Base-by-base conservation (phyloP, 352 stramenopile genomes). In the Achlya hypogyna region DNA sequence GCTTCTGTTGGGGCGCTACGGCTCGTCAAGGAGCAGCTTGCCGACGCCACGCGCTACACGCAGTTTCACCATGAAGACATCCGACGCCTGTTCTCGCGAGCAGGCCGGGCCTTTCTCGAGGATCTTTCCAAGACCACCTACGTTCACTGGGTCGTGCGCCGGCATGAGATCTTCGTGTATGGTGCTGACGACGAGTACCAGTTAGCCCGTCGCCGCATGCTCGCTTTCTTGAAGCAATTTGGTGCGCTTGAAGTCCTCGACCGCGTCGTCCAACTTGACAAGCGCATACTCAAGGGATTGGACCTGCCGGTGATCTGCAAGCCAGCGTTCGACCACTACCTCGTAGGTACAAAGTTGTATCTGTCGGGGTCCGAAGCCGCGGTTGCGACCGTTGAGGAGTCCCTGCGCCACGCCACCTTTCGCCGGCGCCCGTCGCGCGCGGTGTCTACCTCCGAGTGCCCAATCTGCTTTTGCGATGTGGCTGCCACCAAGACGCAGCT, bases 101-200 rank as follows among this genome's bases (percentile, higher is more conserved):
- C 63, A 1, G 69, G 56, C 5, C 69, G 69, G 28, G 35, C 0
- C 59, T 16, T 20, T 40, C 32, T 1, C 47, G 38, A 18, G 12
- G 6, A 3, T 10, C 38, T 45, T 18, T 45, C 38, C 2, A 45
- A 45, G 2, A 18, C 38, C 4, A 56, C 59, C 22, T 74, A 70
- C 51, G 63, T 75, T 1, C 70, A 66, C 16, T 75, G 70, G 70
- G 72, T 72, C 51, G 51, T 31, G 14, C 72, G 70, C 40, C 58
- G 51, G 28, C 60, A 65, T 18, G 60, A 71, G 51, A 70, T 69
- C 35, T 74, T 65, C 31, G 70, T 74, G 5, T 72, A 72, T 32
- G 70, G 70, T 12, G 60, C 70, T 42, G 40, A 47, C 4, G 51
- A 43, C 1, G 49, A 38, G 23, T 63, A 56, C 16, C 31, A 51